Evolutionary conservation across 257 asterid genomes (phyloP).

Genomic region (Primulina huaijiensis): DNA sequence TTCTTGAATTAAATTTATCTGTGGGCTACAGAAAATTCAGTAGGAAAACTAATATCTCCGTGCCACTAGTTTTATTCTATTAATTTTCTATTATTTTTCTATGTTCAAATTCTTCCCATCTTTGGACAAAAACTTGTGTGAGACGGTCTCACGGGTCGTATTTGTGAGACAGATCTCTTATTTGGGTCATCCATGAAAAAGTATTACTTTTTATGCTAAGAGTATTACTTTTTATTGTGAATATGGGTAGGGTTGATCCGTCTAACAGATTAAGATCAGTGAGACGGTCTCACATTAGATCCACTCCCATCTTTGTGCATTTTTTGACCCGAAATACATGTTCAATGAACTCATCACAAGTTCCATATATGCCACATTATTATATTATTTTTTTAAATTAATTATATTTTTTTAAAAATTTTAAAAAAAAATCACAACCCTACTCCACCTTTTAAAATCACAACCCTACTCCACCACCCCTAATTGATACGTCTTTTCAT

Average conservation of each 20-base stretch:
- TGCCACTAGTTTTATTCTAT: slow-evolving; percentile 27
- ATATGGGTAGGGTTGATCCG: no score
- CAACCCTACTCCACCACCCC: neutral
- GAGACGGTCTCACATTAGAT: no score
- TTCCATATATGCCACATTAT: slow-evolving; percentile 32
- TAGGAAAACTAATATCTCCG: slow-evolving; percentile 32
- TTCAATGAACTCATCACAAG: slow-evolving; percentile 42
- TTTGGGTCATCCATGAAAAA: no score
- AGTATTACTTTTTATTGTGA: no score
- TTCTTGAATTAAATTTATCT: slow-evolving; percentile 45
- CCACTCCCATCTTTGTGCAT: slow-evolving; percentile 36
- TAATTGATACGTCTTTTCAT: neutral
- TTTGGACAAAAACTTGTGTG: no score
- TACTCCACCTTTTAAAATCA: neutral
- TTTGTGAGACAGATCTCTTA: no score
- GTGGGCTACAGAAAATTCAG: slow-evolving; percentile 27
- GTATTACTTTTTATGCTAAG: no score
- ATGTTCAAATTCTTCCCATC: slow-evolving; percentile 29
- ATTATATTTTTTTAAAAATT: no score
- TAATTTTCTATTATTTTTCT: neutral
- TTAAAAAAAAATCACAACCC: neutral
- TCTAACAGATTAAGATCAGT: no score
- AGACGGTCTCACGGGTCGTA: no score
- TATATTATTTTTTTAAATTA: neutral
- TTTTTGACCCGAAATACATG: slow-evolving; percentile 31